Base-by-base conservation (phyloP, 768 basidiomycete species). In the Mycena kentingensis region DNA sequence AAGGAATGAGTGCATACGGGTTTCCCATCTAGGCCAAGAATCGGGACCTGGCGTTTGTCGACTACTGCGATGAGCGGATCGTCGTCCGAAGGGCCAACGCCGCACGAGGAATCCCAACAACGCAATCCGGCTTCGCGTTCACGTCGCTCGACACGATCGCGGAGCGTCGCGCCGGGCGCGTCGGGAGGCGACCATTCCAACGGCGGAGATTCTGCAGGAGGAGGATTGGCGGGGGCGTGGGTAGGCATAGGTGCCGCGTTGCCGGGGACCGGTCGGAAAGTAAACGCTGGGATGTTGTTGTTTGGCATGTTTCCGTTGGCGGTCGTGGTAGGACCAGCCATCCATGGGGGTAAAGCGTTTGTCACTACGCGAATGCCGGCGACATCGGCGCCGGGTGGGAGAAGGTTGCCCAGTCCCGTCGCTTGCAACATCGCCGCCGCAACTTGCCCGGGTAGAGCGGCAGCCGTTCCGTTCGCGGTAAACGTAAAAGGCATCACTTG, bases 91-190 rank as follows among this genome's bases (percentile, higher is more conserved):
- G 87, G 87, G 0, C 88, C 90, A 25, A 90, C 65, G 2, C 87
- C 87, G 66, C 90, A 92, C 54, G 81, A 83, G 25, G 83, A 69
- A 60, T 90, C 89, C 32, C 73, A 80, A 65, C 90, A 92, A 43
- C 90, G 75, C 60, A 89, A 63, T 1, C 87, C 89, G 19, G 80
- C 77, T 64, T 88, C 87, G 19, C 84, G 79, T 67, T 91, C 90
- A 49, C 80, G 76, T 52, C 79, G 77, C 66, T 92, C 90, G 16
- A 92, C 74, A 5, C 83, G 79, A 65, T 90, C 82, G 24, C 90
- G 85, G 37, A 90, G 69, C 5, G 88, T 87, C 28, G 76, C 77
- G 0, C 88, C 88, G 2, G 88, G 87, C 0, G 85, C 72, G 1
- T 83, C 69, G 0, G 88, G 88, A 1, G 77, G 73, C 2, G 73